phyloP scores from a whole-genome alignment of 129 eudicot genomes.

The Artemisia annua region DNA sequence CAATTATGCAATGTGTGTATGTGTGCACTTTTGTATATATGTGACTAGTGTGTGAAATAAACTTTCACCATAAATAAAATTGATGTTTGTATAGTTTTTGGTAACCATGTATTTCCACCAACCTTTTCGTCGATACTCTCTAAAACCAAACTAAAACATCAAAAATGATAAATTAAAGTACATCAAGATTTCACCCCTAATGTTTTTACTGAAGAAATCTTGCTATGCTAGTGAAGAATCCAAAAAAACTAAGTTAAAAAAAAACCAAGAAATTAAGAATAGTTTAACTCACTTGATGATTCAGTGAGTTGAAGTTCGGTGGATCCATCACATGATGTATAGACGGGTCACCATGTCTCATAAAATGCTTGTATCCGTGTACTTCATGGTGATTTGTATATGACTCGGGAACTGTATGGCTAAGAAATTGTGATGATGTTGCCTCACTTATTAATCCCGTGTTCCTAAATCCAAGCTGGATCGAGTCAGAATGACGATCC shows the following conservation, averaged over 20 bases:
- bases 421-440: conserved; percentile 50
- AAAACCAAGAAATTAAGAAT: background rate
- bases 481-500: conserved; percentile 22
- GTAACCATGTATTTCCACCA: conserved; percentile 18
- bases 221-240: no score
- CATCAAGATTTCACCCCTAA: no score
- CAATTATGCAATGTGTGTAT: background rate
- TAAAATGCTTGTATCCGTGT: conserved; percentile 38
- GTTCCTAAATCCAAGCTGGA: conserved; percentile 24
- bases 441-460: conserved; percentile 29
- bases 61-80: background rate
- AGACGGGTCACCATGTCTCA: conserved; percentile 44
- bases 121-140: background rate
- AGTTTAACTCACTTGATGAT: conserved; percentile 49
- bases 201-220: no score
- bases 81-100: conserved; percentile 9
- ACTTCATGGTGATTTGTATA: conserved; percentile 29
- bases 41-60: conserved; percentile 1
- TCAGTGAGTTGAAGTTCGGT: conserved; percentile 44
- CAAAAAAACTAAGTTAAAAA: background rate
- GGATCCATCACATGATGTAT: conserved; percentile 45
- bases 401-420: conserved; percentile 50
- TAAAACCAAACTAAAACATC: no score
- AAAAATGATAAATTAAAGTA: no score
- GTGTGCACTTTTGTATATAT: conserved; percentile 6